Base-by-base conservation (phyloP, 768 basidiomycete species). In the Auriscalpium orientale region DNA sequence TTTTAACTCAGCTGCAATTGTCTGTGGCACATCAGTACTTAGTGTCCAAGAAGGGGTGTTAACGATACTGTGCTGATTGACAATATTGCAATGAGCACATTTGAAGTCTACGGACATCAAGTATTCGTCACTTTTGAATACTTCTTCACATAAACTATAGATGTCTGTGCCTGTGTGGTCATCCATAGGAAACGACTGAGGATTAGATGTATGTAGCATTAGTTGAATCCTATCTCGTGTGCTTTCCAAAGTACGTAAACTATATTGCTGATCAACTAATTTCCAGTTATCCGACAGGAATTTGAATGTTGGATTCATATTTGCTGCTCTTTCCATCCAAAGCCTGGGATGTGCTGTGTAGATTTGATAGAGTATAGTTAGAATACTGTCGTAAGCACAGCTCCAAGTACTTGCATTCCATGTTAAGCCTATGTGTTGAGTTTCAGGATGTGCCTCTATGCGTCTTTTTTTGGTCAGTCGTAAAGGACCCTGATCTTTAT, bases 351-450 rank as follows among this genome's bases (percentile, higher is more conserved):
- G 16, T 11, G 43, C n/a, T 15, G 4, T 34, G 20, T 37, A 49
- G 1, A 47, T 49, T 12, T 46, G 34, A 16, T 37, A 40, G 9
- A 53, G 46, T 11, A 55, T 55, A 28, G 34, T 40, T 15, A 58
- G n/a, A 2, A 55, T 8, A 22, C 33, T 48, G 37, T 58, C 57
- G 51, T 49, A 58, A 34, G 57, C 57, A 58, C 53, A 58, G 53
- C 47, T 54, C 15, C 22, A 50, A 11, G 21, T 55, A 11, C 20
- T n/a, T 20, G 6, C 15, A 46, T 55, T 18, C 57, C 57, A 58
- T 16, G 12, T 43, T 4, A 58, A n/a, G 15, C 53, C 45, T 4
- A 2, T 35, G 8, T 21, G 51, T 15, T 15, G 20, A 18, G 33
- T 8, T 35, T 5, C 35, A 16, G n/a, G 33, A 34, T 51, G 18